A percentile compares a stretch with the other conserved stretches of the same genome.
Conservation (phyloP, 805 yeast genomes). For the Kodamaea leandrae region DNA sequence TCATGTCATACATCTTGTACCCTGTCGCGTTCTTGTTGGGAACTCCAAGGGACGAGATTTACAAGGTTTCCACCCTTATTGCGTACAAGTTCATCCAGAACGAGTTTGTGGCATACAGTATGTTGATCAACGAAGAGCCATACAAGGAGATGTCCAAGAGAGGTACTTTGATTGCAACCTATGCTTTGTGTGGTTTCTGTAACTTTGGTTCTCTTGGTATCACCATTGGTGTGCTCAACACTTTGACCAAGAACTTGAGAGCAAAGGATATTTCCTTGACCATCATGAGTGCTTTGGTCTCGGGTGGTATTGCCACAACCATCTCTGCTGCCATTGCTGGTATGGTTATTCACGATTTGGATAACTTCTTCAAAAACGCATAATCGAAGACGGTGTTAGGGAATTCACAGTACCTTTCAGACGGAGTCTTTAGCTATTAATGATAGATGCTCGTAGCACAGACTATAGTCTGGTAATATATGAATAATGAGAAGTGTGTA, state of each 20-base stretch:
- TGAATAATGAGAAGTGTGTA: too few relatives aligned
- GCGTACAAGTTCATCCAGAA: constrained; percentile 60
- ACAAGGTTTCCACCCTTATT: constrained; percentile 49
- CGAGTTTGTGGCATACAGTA: constrained; percentile 54
- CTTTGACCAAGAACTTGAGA: constrained; percentile 50
- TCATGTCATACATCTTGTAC: constrained; percentile 55
- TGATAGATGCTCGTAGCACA: too few relatives aligned
- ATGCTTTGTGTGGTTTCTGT: constrained; percentile 62
- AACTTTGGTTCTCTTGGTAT: constrained; percentile 63
- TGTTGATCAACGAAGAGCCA: constrained; percentile 41
- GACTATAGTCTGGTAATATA: too few relatives aligned
- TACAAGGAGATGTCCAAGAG: constrained; percentile 48
- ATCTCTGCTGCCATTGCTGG: constrained; percentile 60
- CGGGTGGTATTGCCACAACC: constrained; percentile 54
- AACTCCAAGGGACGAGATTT: constrained; percentile 50
- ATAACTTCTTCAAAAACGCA: constrained; percentile 16
- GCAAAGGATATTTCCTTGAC: constrained; percentile 46
- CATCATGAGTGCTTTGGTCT: constrained; percentile 47
- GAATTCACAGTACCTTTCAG: too few relatives aligned
- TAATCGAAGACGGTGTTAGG: neutral
- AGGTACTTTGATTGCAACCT: constrained; percentile 56
- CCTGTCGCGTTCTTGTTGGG: constrained; percentile 62
- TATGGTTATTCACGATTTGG: constrained; percentile 55
- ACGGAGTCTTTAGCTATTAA: too few relatives aligned
- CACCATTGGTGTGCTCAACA: constrained; percentile 57